Conservation (phyloP, 495 filamentous ascomycete genomes). For the Umbilicaria muhlenbergii region DNA sequence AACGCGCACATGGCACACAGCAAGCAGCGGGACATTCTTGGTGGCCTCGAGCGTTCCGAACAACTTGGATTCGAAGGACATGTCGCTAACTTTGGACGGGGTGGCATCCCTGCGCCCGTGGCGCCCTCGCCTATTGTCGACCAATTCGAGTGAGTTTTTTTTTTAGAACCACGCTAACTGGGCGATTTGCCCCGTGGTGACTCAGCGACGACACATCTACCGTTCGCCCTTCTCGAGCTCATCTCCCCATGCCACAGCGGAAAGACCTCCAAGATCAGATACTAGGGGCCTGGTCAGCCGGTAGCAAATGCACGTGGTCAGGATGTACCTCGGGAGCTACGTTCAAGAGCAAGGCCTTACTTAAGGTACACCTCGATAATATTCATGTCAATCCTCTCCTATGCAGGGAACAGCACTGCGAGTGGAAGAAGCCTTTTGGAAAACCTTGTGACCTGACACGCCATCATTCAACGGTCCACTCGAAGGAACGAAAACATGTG, state of each 20-base stretch:
- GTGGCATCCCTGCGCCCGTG: too few species aligned
- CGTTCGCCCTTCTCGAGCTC: too few species aligned
- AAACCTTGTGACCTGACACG: neutral
- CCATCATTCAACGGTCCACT: neutral
- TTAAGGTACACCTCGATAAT: slow-evolving; percentile 1
- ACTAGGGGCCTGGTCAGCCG: neutral
- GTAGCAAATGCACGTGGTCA: neutral
- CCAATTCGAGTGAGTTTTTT: slow-evolving; percentile 7
- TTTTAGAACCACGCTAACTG: slow-evolving; percentile 6
- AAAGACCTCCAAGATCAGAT: neutral
- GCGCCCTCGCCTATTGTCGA: neutral
- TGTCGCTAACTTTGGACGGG: too few species aligned
- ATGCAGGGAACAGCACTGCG: neutral
- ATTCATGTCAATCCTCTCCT: slow-evolving; percentile 1
- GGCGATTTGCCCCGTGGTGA: too few species aligned
- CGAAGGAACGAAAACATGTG: neutral
- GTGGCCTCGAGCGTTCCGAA: too few species aligned
- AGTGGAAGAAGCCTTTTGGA: neutral
- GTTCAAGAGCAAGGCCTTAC: slow-evolving; percentile 1
- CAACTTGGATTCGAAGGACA: too few species aligned
- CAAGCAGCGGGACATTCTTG: too few species aligned
- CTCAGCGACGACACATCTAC: too few species aligned
- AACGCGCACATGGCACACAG: too few species aligned
- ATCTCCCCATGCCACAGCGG: neutral
- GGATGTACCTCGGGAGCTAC: slow-evolving; percentile 3